Evolutionary conservation across 345 rosid species (phyloP), one percentile per base, ranked within the genome.

Genomic region (Pugionium cornutum): DNA sequence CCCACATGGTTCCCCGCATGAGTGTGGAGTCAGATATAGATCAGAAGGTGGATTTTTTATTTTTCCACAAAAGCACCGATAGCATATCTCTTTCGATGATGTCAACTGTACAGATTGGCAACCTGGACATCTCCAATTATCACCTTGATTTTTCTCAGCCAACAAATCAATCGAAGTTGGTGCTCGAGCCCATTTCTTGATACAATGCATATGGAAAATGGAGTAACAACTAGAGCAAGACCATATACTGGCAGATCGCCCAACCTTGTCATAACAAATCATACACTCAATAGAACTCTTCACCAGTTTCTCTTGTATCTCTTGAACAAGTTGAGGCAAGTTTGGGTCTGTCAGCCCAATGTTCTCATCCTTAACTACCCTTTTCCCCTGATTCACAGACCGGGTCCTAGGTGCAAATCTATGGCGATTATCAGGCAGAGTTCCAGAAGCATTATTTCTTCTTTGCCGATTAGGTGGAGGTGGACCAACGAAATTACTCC

Each of bases 1-100:
- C 52, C 96, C 96, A 84, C 99, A 90, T 3, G 92, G 88, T 73
- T 94, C 99, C 33, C 99, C 97, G 57, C 99, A 94, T 3, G 97
- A 94, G 78, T 94, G 97, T 0, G 99, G 97, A 10, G 97, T 90
- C 84, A 94, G 79, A 62, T 94, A 90, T 69, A 84, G 78, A 82
- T 94, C 99, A 32, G 95, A 81, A 0, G 91, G 92, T 1, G 99
- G 99, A 74, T 94, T 96, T 2, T 45, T 73, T 71, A 95, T 84
- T 82, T 90, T 90, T 26, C 91, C 78, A 66, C 99, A 94, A 69
- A 86, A 94, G 76, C 99, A 94, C 60, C 73, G 69, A 71, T 90
- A 94, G 1, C 67, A 83, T 58, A 90, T 90, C 63, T 94, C 99
- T 78, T 80, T 88, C 2, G 82, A 75, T 2, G 95, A 78, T 1